A percentile compares a stretch with the other conserved stretches of the same genome.
Conservation (phyloP, 2,329 filamentous ascomycete genomes). For the Pyricularia pennisetigena region DNA sequence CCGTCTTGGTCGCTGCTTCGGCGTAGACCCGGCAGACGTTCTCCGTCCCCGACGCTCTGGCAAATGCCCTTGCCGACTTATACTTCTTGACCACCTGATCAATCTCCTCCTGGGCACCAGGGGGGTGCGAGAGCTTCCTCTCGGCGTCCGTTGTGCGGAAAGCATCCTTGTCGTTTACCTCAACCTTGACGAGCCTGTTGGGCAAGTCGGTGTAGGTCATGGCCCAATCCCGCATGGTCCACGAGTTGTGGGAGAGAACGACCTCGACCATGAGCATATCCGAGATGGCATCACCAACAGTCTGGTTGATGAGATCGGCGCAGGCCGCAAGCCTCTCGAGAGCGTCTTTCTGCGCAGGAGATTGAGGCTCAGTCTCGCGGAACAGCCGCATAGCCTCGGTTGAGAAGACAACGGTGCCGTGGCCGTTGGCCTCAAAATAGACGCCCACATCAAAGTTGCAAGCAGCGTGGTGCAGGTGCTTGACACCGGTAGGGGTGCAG, state of each 20-base stretch:
- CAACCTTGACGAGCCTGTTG: slow-evolving; percentile 87
- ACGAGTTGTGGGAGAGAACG: slow-evolving; percentile 89
- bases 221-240: slow-evolving; percentile 85
- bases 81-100: slow-evolving; percentile 85
- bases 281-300: slow-evolving; percentile 89
- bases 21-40: slow-evolving; percentile 95
- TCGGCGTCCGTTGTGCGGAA: slow-evolving; percentile 93
- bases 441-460: slow-evolving; percentile 91
- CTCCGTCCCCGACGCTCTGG: slow-evolving; percentile 87
- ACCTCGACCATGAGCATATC: slow-evolving; percentile 95
- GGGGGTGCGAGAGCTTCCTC: slow-evolving; percentile 70
- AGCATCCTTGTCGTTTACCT: slow-evolving; percentile 76
- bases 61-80: slow-evolving; percentile 81
- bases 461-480: slow-evolving; percentile 95
- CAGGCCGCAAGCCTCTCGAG: slow-evolving; percentile 76
- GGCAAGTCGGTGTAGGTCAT: slow-evolving; percentile 88
- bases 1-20: slow-evolving; percentile 79
- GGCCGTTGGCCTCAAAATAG: slow-evolving; percentile 98
- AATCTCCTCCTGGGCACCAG: slow-evolving; percentile 74
- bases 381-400: slow-evolving; percentile 72
- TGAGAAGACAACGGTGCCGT: slow-evolving; percentile 94
- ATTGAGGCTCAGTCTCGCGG: slow-evolving; percentile 70
- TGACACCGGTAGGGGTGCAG: slow-evolving; percentile 91
- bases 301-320: slow-evolving; percentile 93
- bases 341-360: slow-evolving; percentile 82